Evolutionary conservation across 176 grass and related monocot species (phyloP), one percentile per base, ranked within the genome.

Genomic region (Hyparrhenia diplandra): DNA sequence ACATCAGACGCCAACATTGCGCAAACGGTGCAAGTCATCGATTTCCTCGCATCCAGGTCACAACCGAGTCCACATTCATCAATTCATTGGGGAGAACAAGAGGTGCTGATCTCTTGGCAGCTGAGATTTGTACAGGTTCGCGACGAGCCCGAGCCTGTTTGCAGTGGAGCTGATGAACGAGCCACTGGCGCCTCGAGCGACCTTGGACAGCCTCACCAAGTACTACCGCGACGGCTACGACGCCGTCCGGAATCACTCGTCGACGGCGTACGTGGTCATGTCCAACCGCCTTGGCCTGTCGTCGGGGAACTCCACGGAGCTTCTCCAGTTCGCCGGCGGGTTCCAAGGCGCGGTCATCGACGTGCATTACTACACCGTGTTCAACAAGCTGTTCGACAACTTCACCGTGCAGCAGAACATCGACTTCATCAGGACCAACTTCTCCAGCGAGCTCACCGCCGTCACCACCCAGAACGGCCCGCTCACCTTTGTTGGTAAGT

Each of bases 121-220:
- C 51, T 55, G 52, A 1, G 24, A 57, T 4, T 12, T 74, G 20
- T 49, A 20, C 40, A 97, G 94, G 37, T 97, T 92, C 41, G 87
- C 85, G 0, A 1, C 23, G 41, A 87, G 87, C 41, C 65, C 49
- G 2, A 71, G 87, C 58, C 87, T 97, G 36, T 35, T 92, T 0
- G 89, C 89, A 0, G 62, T 97, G 35, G 94, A 94, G 85, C 57
- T 97, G 25, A 65, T 97, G 85, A 97, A 97, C 40, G 94, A 94
- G 20, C 94, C 94, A 0, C 2, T 34, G 28, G 94, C 91, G 2
- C 85, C 80, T 0, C 18, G 73, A 0, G 89, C 69, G 5, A 60
- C 91, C 0, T 73, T 97, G 5, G 85, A 85, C 5, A 94, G 80
- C 42, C 62, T 97, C 16, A 80, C 45, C 18, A 92, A 62, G 23